Evolutionary conservation across 169 alveolate genomes (phyloP).

Genomic region (Plasmodium adleri): DNA sequence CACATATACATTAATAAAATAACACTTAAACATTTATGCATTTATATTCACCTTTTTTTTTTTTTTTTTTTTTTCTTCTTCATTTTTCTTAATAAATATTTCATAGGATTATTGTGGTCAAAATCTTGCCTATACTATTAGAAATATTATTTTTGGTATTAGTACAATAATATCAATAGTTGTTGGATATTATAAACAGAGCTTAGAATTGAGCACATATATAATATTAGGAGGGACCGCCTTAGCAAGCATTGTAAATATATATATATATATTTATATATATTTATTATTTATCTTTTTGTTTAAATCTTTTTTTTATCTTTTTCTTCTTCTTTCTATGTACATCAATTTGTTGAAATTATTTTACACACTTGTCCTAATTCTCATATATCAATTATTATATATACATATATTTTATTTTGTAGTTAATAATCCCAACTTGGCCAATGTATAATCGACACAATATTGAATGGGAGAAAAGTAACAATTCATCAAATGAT

Average conservation of each 20-base stretch:
- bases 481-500: slow-evolving; percentile 2
- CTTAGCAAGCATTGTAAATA: slow-evolving; percentile 33
- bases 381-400: no score
- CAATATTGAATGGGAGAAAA: slow-evolving; percentile 40
- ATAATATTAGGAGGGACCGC: slow-evolving; percentile 53
- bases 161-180: slow-evolving; percentile 36
- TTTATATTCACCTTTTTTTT: neutral
- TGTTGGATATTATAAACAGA: slow-evolving; percentile 46
- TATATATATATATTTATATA: neutral
- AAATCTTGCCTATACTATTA: slow-evolving; percentile 53
- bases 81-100: no score
- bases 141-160: slow-evolving; percentile 40
- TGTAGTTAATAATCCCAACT: slow-evolving; percentile 51
- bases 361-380: no score
- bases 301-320: neutral
- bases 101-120: slow-evolving; percentile 63
- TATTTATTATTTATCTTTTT: neutral
- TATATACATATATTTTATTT: neutral
- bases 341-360: no score
- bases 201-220: slow-evolving; percentile 52
- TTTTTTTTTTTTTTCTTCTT: neutral
- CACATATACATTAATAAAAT: neutral
- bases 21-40: no score
- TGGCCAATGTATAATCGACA: slow-evolving; percentile 70
- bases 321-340: neutral